Evolutionary conservation across 257 asterid species (phyloP).

Genomic region (Ballota nigra): DNA sequence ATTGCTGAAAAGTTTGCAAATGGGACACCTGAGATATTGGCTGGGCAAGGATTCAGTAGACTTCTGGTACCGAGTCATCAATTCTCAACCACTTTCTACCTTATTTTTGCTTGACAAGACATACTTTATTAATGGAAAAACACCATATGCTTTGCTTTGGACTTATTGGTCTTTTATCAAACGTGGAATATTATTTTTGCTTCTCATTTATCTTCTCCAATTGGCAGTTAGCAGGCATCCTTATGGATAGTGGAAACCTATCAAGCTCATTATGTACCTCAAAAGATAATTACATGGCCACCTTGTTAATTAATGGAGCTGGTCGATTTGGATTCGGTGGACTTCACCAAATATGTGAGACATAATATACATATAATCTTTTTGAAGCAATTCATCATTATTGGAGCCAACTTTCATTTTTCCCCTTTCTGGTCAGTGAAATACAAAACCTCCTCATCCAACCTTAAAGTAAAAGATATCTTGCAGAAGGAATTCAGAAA

Average conservation of each 20-base stretch:
- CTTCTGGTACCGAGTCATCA: constrained; percentile 54
- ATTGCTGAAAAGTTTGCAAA: constrained; percentile 61
- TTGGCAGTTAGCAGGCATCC: constrained; percentile 80
- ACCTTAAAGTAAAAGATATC: constrained; percentile 53
- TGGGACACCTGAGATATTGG: constrained; percentile 65
- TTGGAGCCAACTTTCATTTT: not conserved
- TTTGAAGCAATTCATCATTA: constrained; percentile 5
- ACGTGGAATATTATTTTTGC: not conserved
- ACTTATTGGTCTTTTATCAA: not conserved
- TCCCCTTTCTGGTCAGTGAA: constrained; percentile 43
- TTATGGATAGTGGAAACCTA: constrained; percentile 72
- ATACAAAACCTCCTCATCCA: constrained; percentile 42
- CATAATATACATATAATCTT: not conserved
- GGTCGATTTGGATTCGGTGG: constrained; percentile 84
- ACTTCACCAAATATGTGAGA: constrained; percentile 69
- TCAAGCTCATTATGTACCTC: constrained; percentile 47
- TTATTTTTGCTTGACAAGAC: not conserved
- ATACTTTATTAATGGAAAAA: constrained; percentile 7
- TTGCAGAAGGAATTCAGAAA: constrained; percentile 59
- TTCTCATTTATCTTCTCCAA: not conserved
- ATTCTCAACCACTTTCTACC: not conserved
- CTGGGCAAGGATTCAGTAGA: constrained; percentile 74
- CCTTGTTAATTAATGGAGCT: constrained; percentile 78
- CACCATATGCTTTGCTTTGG: constrained; percentile 5
- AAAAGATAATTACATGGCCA: constrained; percentile 76